phyloP scores from a whole-genome alignment of 177 flowering plant genomes.

The Vitis hybrid region DNA sequence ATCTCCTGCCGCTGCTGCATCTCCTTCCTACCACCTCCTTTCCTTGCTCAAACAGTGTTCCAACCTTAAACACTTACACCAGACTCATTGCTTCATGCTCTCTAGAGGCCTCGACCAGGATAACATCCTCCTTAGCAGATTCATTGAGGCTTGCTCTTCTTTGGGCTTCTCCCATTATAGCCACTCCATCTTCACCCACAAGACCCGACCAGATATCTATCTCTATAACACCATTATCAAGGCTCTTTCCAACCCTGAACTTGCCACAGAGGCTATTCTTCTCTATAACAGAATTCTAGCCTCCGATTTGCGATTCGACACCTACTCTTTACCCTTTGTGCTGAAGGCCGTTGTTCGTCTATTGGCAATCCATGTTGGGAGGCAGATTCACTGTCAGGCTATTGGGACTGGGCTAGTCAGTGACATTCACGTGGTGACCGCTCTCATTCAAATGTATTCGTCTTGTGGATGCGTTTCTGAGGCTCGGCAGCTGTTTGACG shows the following conservation, averaged over 20 bases:
- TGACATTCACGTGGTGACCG: conserved; percentile 42
- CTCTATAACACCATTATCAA: conserved; percentile 57
- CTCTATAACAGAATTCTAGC: conserved; percentile 32
- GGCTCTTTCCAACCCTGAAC: conserved; percentile 26
- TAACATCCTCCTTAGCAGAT: conserved; percentile 32
- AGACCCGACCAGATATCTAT: conserved; percentile 25
- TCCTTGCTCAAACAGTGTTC: conserved; percentile 23
- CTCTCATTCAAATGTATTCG: conserved; percentile 52
- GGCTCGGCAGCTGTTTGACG: conserved; percentile 62
- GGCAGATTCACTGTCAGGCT: conserved; percentile 47
- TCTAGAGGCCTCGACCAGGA: conserved; percentile 36
- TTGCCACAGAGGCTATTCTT: conserved; percentile 37
- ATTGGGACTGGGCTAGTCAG: conserved; percentile 35
- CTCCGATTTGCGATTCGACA: conserved; percentile 44
- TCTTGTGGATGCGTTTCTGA: conserved; percentile 29
- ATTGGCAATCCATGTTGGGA: conserved; percentile 27
- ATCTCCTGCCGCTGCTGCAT: background rate
- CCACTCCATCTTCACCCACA: conserved; percentile 32
- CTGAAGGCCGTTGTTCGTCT: conserved; percentile 46
- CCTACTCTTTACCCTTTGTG: conserved; percentile 57
- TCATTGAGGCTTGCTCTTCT: conserved; percentile 40
- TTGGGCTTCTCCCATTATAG: conserved; percentile 36
- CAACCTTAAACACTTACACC: conserved; percentile 34
- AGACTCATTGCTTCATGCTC: conserved; percentile 48
- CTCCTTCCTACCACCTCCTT: background rate